Percentiles rank a stretch among this genome's conserved stretches.
These are phyloP conservation scores for Annulohypoxylon stygium DNA, from an alignment of 495 filamentous ascomycete species.

Conservation along the genomic window DNA sequence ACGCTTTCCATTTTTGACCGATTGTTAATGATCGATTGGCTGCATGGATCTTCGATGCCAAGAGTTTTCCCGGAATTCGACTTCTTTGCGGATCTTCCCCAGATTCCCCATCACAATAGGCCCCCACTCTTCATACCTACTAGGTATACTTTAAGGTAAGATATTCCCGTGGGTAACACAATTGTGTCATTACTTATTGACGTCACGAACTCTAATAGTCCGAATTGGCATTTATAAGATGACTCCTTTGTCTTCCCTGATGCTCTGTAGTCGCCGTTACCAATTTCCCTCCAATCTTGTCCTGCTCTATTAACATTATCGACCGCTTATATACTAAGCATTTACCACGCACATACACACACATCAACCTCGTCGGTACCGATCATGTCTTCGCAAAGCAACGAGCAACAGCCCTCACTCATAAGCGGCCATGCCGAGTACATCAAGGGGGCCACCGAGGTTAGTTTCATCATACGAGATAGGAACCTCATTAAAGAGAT, in stretches of 20 bases:
- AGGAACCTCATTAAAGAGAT: not conserved
- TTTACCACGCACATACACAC: not conserved
- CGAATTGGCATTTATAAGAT: constrained; percentile 19
- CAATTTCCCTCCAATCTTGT: too few species aligned
- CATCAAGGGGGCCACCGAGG: constrained; percentile 63
- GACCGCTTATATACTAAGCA: too few species aligned
- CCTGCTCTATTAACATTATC: too few species aligned
- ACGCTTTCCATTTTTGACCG: constrained; percentile 33
- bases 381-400: constrained; percentile 48
- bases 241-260: not conserved
- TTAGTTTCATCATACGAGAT: constrained; percentile 26
- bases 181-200: constrained; percentile 43
- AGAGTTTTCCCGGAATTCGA: constrained; percentile 31
- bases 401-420: constrained; percentile 55
- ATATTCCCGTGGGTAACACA: constrained; percentile 34
- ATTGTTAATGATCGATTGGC: constrained; percentile 33
- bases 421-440: constrained; percentile 60
- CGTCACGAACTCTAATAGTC: constrained; percentile 31
- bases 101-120: constrained; percentile 18
- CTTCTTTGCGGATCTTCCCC: constrained; percentile 31
- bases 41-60: constrained; percentile 44
- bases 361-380: not conserved
- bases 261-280: not conserved
- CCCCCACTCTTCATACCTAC: constrained; percentile 28
- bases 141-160: constrained; percentile 30